Evolutionary conservation across 139 green algal genomes (phyloP).

Genomic region (Chlorella vulgaris): DNA sequence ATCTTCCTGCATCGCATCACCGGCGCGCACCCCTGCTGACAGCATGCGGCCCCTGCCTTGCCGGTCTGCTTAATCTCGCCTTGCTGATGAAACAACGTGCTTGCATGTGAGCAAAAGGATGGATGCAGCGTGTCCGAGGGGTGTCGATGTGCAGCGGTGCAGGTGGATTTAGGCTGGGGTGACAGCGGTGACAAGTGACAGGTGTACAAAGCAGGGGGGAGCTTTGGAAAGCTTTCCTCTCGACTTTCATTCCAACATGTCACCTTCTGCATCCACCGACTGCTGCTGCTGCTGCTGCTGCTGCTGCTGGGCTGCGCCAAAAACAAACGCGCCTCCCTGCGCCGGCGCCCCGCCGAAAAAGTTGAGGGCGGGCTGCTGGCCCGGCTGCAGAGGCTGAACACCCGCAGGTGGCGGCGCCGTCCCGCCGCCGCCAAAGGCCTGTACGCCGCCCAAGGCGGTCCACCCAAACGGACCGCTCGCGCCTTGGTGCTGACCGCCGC

Average conservation of each 20-base stretch:
- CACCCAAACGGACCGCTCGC: not conserved
- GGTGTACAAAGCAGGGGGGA: no score
- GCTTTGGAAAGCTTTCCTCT: no score
- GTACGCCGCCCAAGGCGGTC: not conserved
- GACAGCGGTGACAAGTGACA: no score
- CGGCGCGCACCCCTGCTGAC: not conserved
- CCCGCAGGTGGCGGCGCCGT: not conserved
- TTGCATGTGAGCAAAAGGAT: no score
- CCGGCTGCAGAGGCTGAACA: not conserved
- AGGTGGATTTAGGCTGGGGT: no score
- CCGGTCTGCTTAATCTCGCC: no score
- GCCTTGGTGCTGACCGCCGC: not conserved
- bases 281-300: conserved; percentile 11
- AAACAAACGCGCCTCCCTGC: conserved; percentile 10
- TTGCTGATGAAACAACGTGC: no score
- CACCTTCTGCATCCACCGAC: no score
- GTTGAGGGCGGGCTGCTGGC: not conserved
- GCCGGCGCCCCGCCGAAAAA: not conserved
- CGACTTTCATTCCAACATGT: conserved; percentile 22
- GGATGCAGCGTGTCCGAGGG: no score
- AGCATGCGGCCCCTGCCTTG: no score
- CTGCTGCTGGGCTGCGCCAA: conserved; percentile 6
- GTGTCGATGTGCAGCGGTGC: no score
- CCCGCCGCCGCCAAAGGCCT: not conserved
- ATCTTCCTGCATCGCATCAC: conserved; percentile 42